Evolutionary conservation across 805 yeast genomes (phyloP).

Genomic region (Dipodascus albidus): DNA sequence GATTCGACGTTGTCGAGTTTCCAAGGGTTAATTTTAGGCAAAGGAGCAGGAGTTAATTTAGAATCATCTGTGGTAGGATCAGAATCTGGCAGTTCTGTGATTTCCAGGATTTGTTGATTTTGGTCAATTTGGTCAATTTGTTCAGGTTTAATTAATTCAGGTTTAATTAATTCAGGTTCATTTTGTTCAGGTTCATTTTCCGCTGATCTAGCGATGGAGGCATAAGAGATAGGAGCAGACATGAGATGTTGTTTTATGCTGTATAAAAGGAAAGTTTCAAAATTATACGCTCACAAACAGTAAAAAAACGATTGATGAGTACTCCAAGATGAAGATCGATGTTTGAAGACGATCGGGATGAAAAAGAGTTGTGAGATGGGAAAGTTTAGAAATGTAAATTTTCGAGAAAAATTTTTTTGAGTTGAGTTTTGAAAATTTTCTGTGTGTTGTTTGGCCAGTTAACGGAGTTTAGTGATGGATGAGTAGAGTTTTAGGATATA

Average conservation of each 20-base stretch:
- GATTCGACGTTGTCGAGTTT: constrained; percentile 21
- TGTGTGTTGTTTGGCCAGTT: background rate
- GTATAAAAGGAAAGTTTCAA: too few species aligned
- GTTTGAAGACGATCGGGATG: background rate
- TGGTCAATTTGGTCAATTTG: background rate
- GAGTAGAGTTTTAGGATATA: too few species aligned
- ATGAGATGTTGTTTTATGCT: too few species aligned
- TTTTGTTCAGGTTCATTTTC: background rate
- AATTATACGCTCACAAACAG: too few species aligned
- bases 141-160: background rate
- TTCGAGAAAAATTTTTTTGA: background rate
- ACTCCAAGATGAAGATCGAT: background rate
- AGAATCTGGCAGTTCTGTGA: too few species aligned
- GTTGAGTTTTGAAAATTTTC: background rate
- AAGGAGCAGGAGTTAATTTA: constrained; percentile 51
- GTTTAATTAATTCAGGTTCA: constrained; percentile 3
- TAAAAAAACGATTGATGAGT: too few species aligned
- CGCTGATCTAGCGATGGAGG: constrained; percentile 13
- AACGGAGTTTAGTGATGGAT: background rate
- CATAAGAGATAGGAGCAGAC: constrained; percentile 17
- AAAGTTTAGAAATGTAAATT: background rate
- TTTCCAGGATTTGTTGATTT: constrained; percentile 4
- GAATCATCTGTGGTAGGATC: constrained; percentile 12
- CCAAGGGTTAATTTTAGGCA: constrained; percentile 57
- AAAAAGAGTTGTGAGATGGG: too few species aligned